Conservation (phyloP, 2,329 filamentous ascomycete species). For the Macrophomina pseudophaseolina region DNA sequence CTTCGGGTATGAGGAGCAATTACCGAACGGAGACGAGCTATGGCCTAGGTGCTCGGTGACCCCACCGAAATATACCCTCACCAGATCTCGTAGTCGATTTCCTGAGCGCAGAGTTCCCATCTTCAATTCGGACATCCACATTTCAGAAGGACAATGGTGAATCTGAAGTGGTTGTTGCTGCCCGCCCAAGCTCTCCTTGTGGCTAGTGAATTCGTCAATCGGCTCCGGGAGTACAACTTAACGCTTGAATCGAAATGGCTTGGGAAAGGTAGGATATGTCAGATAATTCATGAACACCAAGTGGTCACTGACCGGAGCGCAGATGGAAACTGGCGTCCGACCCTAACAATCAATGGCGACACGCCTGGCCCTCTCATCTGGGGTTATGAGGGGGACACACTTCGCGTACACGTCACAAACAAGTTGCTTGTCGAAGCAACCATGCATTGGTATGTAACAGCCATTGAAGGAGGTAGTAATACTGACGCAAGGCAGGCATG, state of each 20-base stretch:
- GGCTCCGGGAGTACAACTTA: constrained; percentile 5
- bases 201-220: background rate
- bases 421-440: constrained; percentile 54
- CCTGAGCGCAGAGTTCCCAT: background rate
- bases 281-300: fast-evolving
- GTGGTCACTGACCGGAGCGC: background rate
- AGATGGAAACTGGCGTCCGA: constrained; percentile 5
- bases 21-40: background rate
- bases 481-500: constrained; percentile 27
- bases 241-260: constrained; percentile 1
- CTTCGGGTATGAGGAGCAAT: background rate
- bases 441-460: constrained; percentile 56
- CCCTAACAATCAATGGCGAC: constrained; percentile 1
- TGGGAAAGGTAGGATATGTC: background rate
- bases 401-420: constrained; percentile 48
- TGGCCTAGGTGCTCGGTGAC: background rate
- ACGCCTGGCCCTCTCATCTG: constrained; percentile 7
- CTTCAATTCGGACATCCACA: too few species aligned
- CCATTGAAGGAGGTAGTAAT: background rate
- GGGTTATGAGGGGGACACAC: constrained; percentile 9
- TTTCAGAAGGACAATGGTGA: background rate
- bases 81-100: background rate
- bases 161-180: background rate
- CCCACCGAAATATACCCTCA: background rate
- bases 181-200: background rate